A percentile compares a stretch with the other conserved stretches of the same genome.
Conservation (phyloP, 345 rosid genomes). For the Alliaria petiolata region DNA sequence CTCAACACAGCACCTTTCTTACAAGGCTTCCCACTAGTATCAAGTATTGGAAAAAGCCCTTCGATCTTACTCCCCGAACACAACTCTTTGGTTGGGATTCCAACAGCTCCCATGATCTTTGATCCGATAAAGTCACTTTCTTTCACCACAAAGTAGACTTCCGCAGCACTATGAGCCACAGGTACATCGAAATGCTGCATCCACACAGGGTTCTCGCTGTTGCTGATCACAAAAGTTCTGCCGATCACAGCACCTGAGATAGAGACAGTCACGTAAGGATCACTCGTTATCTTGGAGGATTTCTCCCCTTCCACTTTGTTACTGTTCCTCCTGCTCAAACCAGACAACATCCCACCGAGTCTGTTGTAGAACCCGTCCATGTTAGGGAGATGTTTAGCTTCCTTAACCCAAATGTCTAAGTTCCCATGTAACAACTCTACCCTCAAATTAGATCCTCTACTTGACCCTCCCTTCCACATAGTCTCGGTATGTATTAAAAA, state of each 20-base stretch:
- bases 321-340: constrained; percentile 41
- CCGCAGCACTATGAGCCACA: constrained; percentile 68
- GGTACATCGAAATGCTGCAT: constrained; percentile 77
- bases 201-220: constrained; percentile 76
- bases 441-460: constrained; percentile 47
- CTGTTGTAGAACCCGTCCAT: constrained; percentile 78
- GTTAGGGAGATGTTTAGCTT: constrained; percentile 82
- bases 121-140: constrained; percentile 77
- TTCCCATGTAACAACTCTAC: constrained; percentile 68
- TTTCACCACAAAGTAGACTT: constrained; percentile 72
- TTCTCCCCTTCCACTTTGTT: too few relatives aligned
- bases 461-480: constrained; percentile 27
- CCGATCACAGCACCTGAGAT: constrained; percentile 66
- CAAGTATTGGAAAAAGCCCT: constrained; percentile 62
- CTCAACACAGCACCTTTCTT: constrained; percentile 64
- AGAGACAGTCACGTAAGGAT: constrained; percentile 76
- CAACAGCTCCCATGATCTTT: constrained; percentile 69
- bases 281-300: too few relatives aligned
- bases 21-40: constrained; percentile 58
- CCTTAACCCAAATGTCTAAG: constrained; percentile 76
- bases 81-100: constrained; percentile 59
- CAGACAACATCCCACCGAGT: too few relatives aligned
- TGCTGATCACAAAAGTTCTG: constrained; percentile 70
- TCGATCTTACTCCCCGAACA: constrained; percentile 47
- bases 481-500: too few relatives aligned